These are phyloP conservation scores for Remersonia thermophila DNA, from an alignment of 2,329 filamentous ascomycete species.

Conservation along the genomic window DNA sequence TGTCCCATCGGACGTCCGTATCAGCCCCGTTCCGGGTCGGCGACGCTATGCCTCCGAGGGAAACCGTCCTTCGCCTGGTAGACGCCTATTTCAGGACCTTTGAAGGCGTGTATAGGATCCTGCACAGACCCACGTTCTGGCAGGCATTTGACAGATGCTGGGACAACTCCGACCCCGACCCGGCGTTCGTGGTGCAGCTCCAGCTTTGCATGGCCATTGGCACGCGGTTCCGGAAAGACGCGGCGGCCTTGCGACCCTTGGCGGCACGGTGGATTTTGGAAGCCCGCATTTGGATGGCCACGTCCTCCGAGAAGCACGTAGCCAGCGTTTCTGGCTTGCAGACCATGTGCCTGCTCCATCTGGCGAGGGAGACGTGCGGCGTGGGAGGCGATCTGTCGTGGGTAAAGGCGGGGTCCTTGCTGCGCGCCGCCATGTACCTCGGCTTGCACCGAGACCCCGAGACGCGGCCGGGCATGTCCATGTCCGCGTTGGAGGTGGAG, in stretches of 20 bases:
- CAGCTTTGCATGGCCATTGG: slow-evolving; percentile 43
- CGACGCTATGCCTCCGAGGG: slow-evolving; percentile 32
- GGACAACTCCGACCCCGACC: slow-evolving; percentile 28
- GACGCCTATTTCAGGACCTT: slow-evolving; percentile 35
- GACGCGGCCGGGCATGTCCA: slow-evolving; percentile 31
- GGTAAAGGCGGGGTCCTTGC: slow-evolving; percentile 36
- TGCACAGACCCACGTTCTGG: slow-evolving; percentile 46
- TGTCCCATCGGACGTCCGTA: slow-evolving; percentile 33
- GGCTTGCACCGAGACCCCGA: slow-evolving; percentile 46
- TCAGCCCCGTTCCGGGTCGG: slow-evolving; percentile 28
- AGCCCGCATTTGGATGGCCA: slow-evolving; percentile 37
- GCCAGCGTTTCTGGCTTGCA: slow-evolving; percentile 39
- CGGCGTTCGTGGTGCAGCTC: slow-evolving; percentile 38
- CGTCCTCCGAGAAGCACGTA: slow-evolving; percentile 35
- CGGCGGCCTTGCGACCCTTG: slow-evolving; percentile 28
- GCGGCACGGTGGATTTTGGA: slow-evolving; percentile 41
- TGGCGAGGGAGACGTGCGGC: slow-evolving; percentile 35
- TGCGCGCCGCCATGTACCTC: slow-evolving; percentile 45
- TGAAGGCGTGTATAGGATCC: slow-evolving; percentile 42
- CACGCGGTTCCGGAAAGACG: slow-evolving; percentile 33
- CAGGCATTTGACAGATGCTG: slow-evolving; percentile 40
- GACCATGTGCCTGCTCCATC: slow-evolving; percentile 37
- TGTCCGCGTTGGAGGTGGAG: slow-evolving; percentile 35
- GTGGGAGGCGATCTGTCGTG: slow-evolving; percentile 40
- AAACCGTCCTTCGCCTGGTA: slow-evolving; percentile 34